Evolutionary conservation across 139 green algal genomes (phyloP), one percentile per base, ranked within the genome.

Genomic region (Chlorella sp.): DNA sequence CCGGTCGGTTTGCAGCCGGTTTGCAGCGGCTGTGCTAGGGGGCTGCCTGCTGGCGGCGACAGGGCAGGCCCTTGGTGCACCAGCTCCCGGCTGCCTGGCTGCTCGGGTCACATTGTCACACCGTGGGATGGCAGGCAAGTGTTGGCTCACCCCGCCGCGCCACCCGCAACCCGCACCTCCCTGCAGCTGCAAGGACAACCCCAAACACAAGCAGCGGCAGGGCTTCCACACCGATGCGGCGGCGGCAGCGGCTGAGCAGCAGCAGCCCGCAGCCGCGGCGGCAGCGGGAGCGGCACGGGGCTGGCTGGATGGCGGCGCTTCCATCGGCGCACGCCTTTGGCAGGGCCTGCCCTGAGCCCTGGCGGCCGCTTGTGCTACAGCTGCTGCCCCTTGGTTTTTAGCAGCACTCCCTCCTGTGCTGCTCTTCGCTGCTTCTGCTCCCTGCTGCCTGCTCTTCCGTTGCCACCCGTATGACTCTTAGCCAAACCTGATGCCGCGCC

Each of bases 191-290:
- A 60, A 60, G 51, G 51, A 60, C 51, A 60, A 60, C 51, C 51
- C 51, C 11, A 60, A 92, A 87, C 89, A 92, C 82, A 92, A 92
- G 81, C 89, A 92, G 78, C 48, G 89, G 58, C 89, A 92, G 67
- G 89, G 89, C 19, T 78, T 85, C 43, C 85, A 91, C 69, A 89
- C 89, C 2, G 64, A 76, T 9, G 74, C 80, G 30, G 44, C 65
- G 20, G 78, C 46, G 17, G 73, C 80, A 22, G 73, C 32, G 38
- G 72, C 30, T 9, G 43, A 46, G 43, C 24, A n/a, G 62, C 38
- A 43, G 68, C 68, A 67, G 43, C n/a, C 32, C 28, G 38, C 64
- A 26, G 76, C 62, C 22, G 62, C 76, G 6, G 68, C 44, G 7
- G 75, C 64, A 30, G 44, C 62, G 20, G 46, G 32, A 34, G 58